These are phyloP conservation scores for Ramicandelaber brevisporus DNA, from an alignment of 192 early-diverging fungal genomes.

Conservation along the genomic window DNA sequence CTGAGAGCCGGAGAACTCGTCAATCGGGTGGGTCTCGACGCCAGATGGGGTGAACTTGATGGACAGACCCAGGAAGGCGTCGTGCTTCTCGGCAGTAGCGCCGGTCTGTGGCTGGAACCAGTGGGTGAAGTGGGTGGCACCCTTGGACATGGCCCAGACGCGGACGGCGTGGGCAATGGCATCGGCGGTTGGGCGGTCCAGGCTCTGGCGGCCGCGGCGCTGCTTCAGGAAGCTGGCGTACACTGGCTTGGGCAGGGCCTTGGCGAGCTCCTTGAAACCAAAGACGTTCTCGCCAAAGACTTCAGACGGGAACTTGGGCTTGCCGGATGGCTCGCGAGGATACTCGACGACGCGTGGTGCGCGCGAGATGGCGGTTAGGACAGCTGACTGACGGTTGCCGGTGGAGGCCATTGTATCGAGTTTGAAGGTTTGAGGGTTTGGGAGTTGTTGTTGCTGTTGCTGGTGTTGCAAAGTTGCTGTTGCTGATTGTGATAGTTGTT, in stretches of 20 bases:
- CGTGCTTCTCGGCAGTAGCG: conserved; percentile 97
- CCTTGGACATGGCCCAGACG: conserved; percentile 93
- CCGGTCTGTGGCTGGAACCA: conserved; percentile 99
- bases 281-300: conserved; percentile 90
- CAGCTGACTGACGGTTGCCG: too few relatives aligned
- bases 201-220: conserved; percentile 59
- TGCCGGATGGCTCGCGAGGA: conserved; percentile 43
- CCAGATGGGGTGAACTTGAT: conserved; percentile 53
- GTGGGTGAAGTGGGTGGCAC: conserved; percentile 97
- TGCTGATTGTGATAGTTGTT: too few relatives aligned
- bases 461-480: too few relatives aligned
- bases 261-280: conserved; percentile 66
- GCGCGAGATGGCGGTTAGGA: conserved; percentile 33
- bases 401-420: too few relatives aligned
- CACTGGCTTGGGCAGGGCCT: conserved; percentile 83
- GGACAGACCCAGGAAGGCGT: conserved; percentile 84
- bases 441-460: too few relatives aligned
- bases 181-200: conserved; percentile 89
- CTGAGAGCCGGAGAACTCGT: conserved; percentile 44
- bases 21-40: conserved; percentile 29
- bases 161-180: conserved; percentile 95
- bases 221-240: conserved; percentile 84
- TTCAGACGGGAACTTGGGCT: conserved; percentile 56
- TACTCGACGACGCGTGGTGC: conserved; percentile 49
- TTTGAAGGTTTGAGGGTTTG: too few relatives aligned